phyloP scores from a whole-genome alignment of 305 asterid species.

The Rubia occidens region DNA sequence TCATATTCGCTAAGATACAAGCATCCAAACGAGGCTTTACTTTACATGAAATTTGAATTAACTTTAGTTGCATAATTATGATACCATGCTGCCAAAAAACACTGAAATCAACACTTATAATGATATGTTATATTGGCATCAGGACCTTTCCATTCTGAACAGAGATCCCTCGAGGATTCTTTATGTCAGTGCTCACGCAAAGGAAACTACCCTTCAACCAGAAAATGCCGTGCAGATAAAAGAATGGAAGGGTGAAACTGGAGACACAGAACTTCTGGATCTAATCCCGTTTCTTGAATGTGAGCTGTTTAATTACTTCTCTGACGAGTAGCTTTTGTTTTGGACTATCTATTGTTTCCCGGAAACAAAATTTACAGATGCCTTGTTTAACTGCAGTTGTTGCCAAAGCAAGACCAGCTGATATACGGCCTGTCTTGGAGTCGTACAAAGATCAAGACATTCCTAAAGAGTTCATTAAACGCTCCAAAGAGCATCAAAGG shows the following conservation, averaged over 20 bases:
- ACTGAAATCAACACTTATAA: not conserved
- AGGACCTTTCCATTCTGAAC: conserved; percentile 82
- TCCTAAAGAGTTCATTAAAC: conserved; percentile 75
- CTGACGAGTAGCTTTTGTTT: not conserved
- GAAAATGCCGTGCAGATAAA: conserved; percentile 63
- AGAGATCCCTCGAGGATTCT: conserved; percentile 73
- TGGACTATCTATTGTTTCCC: conserved; percentile 5
- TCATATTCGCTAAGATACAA: too few relatives aligned
- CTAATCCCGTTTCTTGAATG: conserved; percentile 90
- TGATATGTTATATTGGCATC: conserved; percentile 20
- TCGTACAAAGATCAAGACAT: conserved; percentile 81
- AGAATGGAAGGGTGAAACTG: conserved; percentile 70
- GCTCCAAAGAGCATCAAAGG: conserved; percentile 74
- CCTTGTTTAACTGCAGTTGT: conserved; percentile 50
- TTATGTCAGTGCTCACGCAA: conserved; percentile 67
- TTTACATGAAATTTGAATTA: too few relatives aligned
- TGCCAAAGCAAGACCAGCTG: conserved; percentile 68
- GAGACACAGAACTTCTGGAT: conserved; percentile 76
- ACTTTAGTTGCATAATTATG: too few relatives aligned
- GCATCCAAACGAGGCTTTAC: too few relatives aligned
- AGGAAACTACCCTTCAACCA: conserved; percentile 74
- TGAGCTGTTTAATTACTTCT: conserved; percentile 27
- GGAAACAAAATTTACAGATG: conserved; percentile 7
- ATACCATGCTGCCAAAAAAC: too few relatives aligned
- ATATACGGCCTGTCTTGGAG: conserved; percentile 72